Evolutionary conservation across 1,284 basidiomycete genomes (phyloP).

Genomic region (Hemileia vastatrix): DNA sequence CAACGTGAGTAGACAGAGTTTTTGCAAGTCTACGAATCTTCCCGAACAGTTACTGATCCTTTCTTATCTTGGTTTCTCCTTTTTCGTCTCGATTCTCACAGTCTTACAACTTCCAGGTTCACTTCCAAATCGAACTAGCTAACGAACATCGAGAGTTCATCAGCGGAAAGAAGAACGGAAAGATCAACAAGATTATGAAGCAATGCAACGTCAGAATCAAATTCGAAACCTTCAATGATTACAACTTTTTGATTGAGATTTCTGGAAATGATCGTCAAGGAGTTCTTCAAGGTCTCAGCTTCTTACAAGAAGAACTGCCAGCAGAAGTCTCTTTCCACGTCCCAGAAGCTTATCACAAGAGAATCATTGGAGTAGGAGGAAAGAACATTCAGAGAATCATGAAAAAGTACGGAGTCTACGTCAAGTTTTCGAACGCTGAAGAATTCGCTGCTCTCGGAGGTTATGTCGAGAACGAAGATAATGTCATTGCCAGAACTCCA

Average conservation of each 20-base stretch:
- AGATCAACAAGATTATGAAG: slow-evolving; percentile 98
- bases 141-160: slow-evolving; percentile 98
- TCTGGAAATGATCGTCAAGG: slow-evolving; percentile 54
- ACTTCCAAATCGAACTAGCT: slow-evolving; percentile 95
- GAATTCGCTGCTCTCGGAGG: slow-evolving; percentile 91
- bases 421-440: slow-evolving; percentile 97
- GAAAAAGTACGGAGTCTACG: slow-evolving; percentile 98
- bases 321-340: slow-evolving; percentile 99
- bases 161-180: slow-evolving; percentile 94
- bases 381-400: slow-evolving; percentile 98
- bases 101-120: slow-evolving; percentile 91
- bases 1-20: slow-evolving; percentile 66
- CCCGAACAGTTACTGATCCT: too few relatives aligned
- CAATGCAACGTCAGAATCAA: slow-evolving; percentile 93
- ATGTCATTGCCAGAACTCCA: slow-evolving; percentile 90
- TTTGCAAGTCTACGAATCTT: too few relatives aligned
- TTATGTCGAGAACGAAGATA: slow-evolving; percentile 96
- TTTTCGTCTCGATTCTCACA: slow-evolving; percentile 40
- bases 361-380: slow-evolving; percentile 96
- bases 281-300: slow-evolving; percentile 73
- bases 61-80: not conserved
- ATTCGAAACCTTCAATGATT: slow-evolving; percentile 97
- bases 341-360: slow-evolving; percentile 95
- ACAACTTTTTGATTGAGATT: slow-evolving; percentile 92
- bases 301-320: slow-evolving; percentile 90